Base-by-base conservation (phyloP, 495 filamentous ascomycete species). In the Trichoderma virens region DNA sequence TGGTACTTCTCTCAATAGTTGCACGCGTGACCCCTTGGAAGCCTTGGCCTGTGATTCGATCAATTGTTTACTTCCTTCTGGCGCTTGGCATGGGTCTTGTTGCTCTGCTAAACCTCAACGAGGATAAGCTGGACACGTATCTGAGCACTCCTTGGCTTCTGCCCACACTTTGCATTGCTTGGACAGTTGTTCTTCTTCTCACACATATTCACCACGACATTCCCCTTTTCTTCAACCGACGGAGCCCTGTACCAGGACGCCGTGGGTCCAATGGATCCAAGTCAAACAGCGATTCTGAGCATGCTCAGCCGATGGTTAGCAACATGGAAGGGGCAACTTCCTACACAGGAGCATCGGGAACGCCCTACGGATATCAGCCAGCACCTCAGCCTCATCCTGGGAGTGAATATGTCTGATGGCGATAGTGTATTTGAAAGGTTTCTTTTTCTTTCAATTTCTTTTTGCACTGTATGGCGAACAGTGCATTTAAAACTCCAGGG, bases 1-100 rank as follows among this genome's bases (percentile, higher is more conserved):
- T 78, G 39, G 75, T 71, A 39, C 54, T 75, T 16, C 74, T 81
- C 43, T 71, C 71, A 60, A 63, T 78, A 62, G 65, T 80, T 51
- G 72, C 70, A 0, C 69, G 71, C 30, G 66, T 68, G 23, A 56
- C 45, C 32, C 66, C 69, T 56, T 75, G 73, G 73, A 67, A 68
- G 3, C 66, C 69, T 2, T 74, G 72, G 68, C 71, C 73, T 64
- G 76, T 71, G 60, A 62, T 72, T 56, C 74, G 76, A 6, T 73
- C 74, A 18, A 66, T 65, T 62, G 39, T 78, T 60, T 76, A 71
- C 69, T 74, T 74, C 45, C 63, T 70, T 23, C 62, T 73, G 30
- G 76, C 70, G 18, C 64, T 71, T n/a, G 66, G 68, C 4, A 62
- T 75, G 11, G 70, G 68, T 23, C 69, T 75, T 1, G 67, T 79